Evolutionary conservation across 805 yeast genomes (phyloP), one percentile per base, ranked within the genome.

Genomic region (Hanseniaspora jakobsenii): DNA sequence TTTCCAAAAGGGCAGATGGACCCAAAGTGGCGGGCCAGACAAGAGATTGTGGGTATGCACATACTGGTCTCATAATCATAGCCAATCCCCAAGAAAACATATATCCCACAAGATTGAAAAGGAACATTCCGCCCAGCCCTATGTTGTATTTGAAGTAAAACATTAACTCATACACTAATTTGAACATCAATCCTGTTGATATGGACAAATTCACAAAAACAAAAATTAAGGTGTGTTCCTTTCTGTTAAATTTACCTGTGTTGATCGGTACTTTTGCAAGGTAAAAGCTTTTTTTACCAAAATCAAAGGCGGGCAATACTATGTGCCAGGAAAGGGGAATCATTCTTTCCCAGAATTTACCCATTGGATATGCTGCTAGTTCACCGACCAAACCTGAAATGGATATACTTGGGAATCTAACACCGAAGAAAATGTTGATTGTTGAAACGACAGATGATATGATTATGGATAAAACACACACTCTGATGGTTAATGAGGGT

Each of bases 21-120:
- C 77, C 81, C 55, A 81, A 65, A 53, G 70, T 71, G 2, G 73
- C 59, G 4, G 89, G 89, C 87, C 87, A 81, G 41, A 78, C 67
- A 60, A 77, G 72, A n/a, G 74, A 64, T 4, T 78, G 69, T 4
- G 85, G 80, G 47, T 71, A 71, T 13, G 80, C 78, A 49, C 80
- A 65, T 28, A 77, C 64, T 51, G 72, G 68, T 50, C 79, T 66
- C 32, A 72, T 65, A 47, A 79, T 43, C 24, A 87, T 87, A 35
- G 82, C 83, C 42, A 76, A 58, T 22, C 81, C 78, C 50, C 75
- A 75, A 8, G 87, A 86, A 41, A 80, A 65, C 51, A 73, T 64
- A 56, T 79, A 84, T 30, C 80, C 69, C 12, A 80, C 67, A 41
- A 73, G 54, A 36, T 68, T 65, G 35, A 75, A 64, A 41, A 76